Percentiles rank a stretch among this genome's conserved stretches.
Conservation (phyloP, 176 grass and related monocot species). For the Lolium rigidum region DNA sequence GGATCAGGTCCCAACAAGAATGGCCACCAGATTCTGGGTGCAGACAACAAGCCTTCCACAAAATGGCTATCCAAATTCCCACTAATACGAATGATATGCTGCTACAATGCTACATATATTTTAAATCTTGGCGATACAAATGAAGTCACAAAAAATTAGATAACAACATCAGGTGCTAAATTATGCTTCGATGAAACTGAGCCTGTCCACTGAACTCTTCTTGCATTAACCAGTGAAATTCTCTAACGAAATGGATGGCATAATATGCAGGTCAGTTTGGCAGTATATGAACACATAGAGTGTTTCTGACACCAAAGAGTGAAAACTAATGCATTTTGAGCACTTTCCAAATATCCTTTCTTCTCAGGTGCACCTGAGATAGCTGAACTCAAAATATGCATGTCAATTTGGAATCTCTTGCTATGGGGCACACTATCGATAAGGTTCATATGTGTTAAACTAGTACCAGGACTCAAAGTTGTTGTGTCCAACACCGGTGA, state of each 20-base stretch:
- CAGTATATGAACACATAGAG: background rate
- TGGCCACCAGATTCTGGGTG: background rate
- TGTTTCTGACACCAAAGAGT: background rate
- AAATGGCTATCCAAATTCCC: background rate
- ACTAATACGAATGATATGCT: background rate
- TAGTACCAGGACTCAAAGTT: background rate
- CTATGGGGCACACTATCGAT: background rate
- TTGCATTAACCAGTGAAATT: background rate
- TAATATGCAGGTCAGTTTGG: background rate
- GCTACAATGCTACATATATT: background rate
- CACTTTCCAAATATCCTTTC: background rate
- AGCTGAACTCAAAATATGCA: background rate
- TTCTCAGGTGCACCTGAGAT: background rate
- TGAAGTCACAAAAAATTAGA: background rate
- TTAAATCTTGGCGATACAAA: background rate
- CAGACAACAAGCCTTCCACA: background rate
- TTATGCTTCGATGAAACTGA: background rate
- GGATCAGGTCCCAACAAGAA: conserved; percentile 8
- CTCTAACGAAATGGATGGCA: background rate
- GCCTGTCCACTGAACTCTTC: background rate
- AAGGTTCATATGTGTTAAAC: background rate
- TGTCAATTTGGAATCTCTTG: background rate
- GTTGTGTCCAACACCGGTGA: no score
- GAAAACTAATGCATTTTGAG: background rate
- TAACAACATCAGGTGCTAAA: background rate